Evolutionary conservation across 1,284 basidiomycete species (phyloP).

Genomic region (Hymenochaete sp.): DNA sequence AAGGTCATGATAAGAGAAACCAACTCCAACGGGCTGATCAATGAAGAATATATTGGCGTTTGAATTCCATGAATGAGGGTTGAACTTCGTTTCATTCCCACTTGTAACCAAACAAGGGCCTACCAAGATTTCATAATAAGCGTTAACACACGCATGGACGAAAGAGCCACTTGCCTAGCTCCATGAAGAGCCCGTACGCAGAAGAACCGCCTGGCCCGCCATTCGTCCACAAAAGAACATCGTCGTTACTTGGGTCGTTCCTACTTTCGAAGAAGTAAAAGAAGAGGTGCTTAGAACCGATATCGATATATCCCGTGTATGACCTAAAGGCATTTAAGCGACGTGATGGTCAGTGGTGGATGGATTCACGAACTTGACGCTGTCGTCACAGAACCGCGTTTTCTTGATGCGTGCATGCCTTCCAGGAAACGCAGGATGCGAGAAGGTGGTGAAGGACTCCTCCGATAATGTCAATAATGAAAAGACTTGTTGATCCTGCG

Average conservation of each 20-base stretch:
- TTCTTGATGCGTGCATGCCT: conserved; percentile 16
- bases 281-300: conserved; percentile 65
- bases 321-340: conserved; percentile 22
- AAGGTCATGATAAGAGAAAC: conserved; percentile 67
- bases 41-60: conserved; percentile 67
- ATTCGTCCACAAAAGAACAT: conserved; percentile 33
- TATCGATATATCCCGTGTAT: conserved; percentile 56
- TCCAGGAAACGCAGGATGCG: conserved; percentile 15
- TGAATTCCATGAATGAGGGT: conserved; percentile 59
- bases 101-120: conserved; percentile 45
- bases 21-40: conserved; percentile 57
- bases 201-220: conserved; percentile 47
- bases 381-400: conserved; percentile 14
- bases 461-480: not conserved
- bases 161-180: conserved; percentile 35
- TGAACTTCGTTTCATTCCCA: conserved; percentile 37
- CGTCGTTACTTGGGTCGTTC: conserved; percentile 28
- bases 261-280: conserved; percentile 72
- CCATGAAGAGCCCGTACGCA: conserved; percentile 56
- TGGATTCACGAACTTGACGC: conserved; percentile 7
- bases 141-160: not conserved
- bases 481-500: not conserved
- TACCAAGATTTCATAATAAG: conserved; percentile 8
- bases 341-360: not conserved
- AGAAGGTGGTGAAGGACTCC: conserved; percentile 6